Conservation (phyloP, 106 monocot genomes). For the Triglochin maritima region DNA sequence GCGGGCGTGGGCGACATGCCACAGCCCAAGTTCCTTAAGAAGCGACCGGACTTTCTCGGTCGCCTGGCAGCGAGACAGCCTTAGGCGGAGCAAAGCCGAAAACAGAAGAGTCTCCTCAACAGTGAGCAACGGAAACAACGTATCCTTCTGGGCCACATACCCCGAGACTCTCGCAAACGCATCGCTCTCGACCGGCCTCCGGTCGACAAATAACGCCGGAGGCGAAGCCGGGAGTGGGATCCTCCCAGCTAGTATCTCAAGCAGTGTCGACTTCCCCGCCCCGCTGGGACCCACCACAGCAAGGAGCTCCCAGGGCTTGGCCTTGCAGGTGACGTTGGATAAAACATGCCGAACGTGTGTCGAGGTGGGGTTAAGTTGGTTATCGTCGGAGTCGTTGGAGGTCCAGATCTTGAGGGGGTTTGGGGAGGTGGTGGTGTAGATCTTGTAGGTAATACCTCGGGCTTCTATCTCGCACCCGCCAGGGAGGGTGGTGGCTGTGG, state of each 20-base stretch:
- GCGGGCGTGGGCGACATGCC: slow-evolving; percentile 27
- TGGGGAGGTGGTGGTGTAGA: slow-evolving; percentile 12
- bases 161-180: slow-evolving; percentile 50
- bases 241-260: slow-evolving; percentile 58
- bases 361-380: not conserved
- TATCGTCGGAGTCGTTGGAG: not conserved
- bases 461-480: slow-evolving; percentile 65
- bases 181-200: slow-evolving; percentile 28
- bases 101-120: slow-evolving; percentile 70
- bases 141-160: slow-evolving; percentile 62
- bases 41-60: slow-evolving; percentile 28
- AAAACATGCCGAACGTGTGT: slow-evolving; percentile 20
- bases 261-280: slow-evolving; percentile 80
- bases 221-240: slow-evolving; percentile 15
- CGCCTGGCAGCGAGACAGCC: slow-evolving; percentile 5
- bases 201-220: slow-evolving; percentile 49
- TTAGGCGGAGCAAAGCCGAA: slow-evolving; percentile 48
- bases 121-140: slow-evolving; percentile 81
- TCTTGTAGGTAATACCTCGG: slow-evolving; percentile 43
- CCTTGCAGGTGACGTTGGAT: slow-evolving; percentile 47
- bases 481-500: not conserved
- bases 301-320: slow-evolving; percentile 54
- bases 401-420: slow-evolving; percentile 42
- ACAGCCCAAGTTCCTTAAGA: slow-evolving; percentile 52
- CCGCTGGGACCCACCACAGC: slow-evolving; percentile 90